Evolutionary conservation across 768 basidiomycete species (phyloP), one percentile per base, ranked within the genome.

Genomic region (Kwoniella heveanensis): DNA sequence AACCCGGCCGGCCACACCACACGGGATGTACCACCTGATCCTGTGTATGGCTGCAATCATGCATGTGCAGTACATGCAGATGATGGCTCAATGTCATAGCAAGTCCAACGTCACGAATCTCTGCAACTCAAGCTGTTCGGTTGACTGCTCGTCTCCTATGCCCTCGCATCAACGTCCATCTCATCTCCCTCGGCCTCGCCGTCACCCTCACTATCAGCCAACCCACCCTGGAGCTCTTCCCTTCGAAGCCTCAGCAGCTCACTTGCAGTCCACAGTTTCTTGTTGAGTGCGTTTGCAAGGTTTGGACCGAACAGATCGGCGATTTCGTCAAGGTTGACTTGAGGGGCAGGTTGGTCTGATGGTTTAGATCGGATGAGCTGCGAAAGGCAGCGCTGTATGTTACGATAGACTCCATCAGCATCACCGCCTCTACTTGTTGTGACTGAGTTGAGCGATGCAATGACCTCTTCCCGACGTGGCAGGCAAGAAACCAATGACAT

Each of bases 241-340:
- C 32, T 51, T 8, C 57, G 46, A 21, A 60, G 17, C 13, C 66
- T n/a, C 65, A 76, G 48, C 47, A 76, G 22, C 58, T 76, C 71
- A 51, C 51, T 66, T 7, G 67, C 67, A 32, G 68, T 54, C 66
- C 69, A 72, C 32, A 60, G 60, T 29, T 68, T 48, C 54, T 73
- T 72, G 46, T 68, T 68, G 57, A 73, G 49, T n/a, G 32, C 65
- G 22, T 52, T 54, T 1, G 64, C 65, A 10, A 68, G 49, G 47
- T 65, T 67, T 8, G 61, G 51, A 10, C 74, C 74, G 52, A 76
- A 76, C 2, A 46, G 51, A 24, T 62, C 52, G 12, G 44, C 49
- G 1, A 70, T 46, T 29, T 65, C 64, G 25, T 59, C 65, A 1
- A 70, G 49, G 21, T 57, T 55, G 52, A 29, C 36, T 26, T 49